Percentiles rank a stretch among this genome's conserved stretches.
phyloP scores from a whole-genome alignment of 805 yeast species.

The Candida insectorum region DNA sequence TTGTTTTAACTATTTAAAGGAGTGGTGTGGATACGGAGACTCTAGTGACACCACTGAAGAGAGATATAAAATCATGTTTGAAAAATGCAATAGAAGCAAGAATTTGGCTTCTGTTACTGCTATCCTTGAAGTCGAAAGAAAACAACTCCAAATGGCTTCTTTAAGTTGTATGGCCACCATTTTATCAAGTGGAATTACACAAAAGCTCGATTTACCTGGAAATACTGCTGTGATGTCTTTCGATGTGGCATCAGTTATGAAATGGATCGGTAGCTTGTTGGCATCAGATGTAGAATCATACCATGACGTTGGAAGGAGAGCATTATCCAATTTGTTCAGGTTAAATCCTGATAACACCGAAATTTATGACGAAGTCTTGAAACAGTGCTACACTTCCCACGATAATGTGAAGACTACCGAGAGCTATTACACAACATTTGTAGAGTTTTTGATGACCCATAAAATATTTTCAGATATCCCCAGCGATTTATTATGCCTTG shows the following conservation, averaged over 20 bases:
- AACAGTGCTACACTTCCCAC: slow-evolving; percentile 66
- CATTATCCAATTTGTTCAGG: slow-evolving; percentile 63
- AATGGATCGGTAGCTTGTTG: slow-evolving; percentile 80
- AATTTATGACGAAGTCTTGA: slow-evolving; percentile 55
- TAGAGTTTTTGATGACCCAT: slow-evolving; percentile 56
- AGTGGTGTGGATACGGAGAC: slow-evolving; percentile 93
- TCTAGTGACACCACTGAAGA: slow-evolving; percentile 57
- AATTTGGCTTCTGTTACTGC: slow-evolving; percentile 57
- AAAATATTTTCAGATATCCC: slow-evolving; percentile 48
- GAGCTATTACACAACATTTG: slow-evolving; percentile 68
- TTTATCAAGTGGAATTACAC: slow-evolving; percentile 69
- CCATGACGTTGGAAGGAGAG: slow-evolving; percentile 62
- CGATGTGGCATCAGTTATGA: slow-evolving; percentile 62
- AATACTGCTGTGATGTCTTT: slow-evolving; percentile 58
- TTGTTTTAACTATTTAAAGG: slow-evolving; percentile 77
- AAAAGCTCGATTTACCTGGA: slow-evolving; percentile 43
- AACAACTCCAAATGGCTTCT: slow-evolving; percentile 65
- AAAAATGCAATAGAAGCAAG: slow-evolving; percentile 34
- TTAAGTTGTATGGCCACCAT: slow-evolving; percentile 82
- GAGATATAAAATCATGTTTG: slow-evolving; percentile 59
- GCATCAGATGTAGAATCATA: slow-evolving; percentile 54
- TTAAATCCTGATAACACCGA: slow-evolving; percentile 55
- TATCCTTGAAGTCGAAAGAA: slow-evolving; percentile 74
- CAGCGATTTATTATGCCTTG: slow-evolving; percentile 69
- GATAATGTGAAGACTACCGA: slow-evolving; percentile 51